A percentile compares a stretch with the other conserved stretches of the same genome.
Conservation (phyloP, 768 basidiomycete species). For the Lentinula guzmanii region DNA sequence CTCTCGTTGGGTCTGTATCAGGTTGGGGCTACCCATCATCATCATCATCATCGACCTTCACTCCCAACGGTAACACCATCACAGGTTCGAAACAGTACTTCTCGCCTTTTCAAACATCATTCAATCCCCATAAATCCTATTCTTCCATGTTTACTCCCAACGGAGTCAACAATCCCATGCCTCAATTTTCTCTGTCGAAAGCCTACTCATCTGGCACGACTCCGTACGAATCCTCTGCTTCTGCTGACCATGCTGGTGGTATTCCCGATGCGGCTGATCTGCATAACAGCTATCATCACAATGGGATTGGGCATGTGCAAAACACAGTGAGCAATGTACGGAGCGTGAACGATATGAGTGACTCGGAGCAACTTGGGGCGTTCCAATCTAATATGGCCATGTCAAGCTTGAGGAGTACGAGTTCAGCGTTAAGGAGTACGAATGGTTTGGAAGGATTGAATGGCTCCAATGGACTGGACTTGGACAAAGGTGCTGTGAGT, state of each 20-base stretch:
- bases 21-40: not conserved
- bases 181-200: not conserved
- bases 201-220: not conserved
- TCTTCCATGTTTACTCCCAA: not conserved
- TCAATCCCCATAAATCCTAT: not conserved
- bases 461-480: not conserved
- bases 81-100: not conserved
- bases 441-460: not conserved
- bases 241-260: not conserved
- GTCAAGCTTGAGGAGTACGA: slow-evolving; percentile 3
- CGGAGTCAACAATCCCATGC: not conserved
- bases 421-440: not conserved
- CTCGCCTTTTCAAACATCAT: not conserved
- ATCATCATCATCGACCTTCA: not conserved
- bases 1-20: not conserved
- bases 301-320: not conserved
- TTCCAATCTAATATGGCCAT: not conserved
- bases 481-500: not conserved
- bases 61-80: not conserved
- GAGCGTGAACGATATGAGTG: not conserved
- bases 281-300: not conserved
- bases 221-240: not conserved
- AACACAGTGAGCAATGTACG: not conserved
- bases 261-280: not conserved
- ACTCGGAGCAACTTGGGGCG: not conserved